Evolutionary conservation across 805 yeast genomes (phyloP).

Genomic region (Starmera amethionina): DNA sequence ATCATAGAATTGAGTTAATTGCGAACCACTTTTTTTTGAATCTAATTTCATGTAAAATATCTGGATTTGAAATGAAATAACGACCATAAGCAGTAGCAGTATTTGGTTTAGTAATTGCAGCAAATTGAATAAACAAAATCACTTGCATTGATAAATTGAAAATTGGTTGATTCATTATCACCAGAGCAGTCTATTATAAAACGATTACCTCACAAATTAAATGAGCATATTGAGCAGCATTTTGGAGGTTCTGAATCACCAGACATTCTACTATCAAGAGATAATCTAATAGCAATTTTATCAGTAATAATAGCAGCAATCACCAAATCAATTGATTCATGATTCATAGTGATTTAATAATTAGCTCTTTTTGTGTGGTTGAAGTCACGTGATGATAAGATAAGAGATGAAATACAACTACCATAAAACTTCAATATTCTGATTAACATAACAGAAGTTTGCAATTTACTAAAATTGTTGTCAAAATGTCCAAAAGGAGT

Average conservation of each 20-base stretch:
- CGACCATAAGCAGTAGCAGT: conserved; percentile 28
- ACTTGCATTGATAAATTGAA: conserved; percentile 1
- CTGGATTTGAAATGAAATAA: conserved; percentile 35
- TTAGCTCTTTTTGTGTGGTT: too few species aligned
- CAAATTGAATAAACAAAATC: conserved; percentile 6
- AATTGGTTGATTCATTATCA: background rate
- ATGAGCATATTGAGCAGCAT: conserved; percentile 29
- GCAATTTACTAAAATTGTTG: too few species aligned
- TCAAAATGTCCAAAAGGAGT: too few species aligned
- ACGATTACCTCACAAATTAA: conserved; percentile 27
- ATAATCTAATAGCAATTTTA: conserved; percentile 31
- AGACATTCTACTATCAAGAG: conserved; percentile 24
- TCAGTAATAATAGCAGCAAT: conserved; percentile 47
- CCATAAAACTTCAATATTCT: too few species aligned
- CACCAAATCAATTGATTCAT: conserved; percentile 45
- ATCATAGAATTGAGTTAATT: conserved; percentile 23
- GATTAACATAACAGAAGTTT: too few species aligned
- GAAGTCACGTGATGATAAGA: too few species aligned
- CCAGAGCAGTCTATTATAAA: too few species aligned
- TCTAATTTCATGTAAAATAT: conserved; percentile 27
- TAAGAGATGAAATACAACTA: too few species aligned
- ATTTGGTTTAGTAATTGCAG: conserved; percentile 7
- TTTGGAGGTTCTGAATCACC: conserved; percentile 18
- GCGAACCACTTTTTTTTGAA: conserved; percentile 25
- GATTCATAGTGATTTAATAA: too few species aligned